Evolutionary conservation across 108 stramenopile genomes (phyloP).

Genomic region (Chaetoceros tenuissimus): DNA sequence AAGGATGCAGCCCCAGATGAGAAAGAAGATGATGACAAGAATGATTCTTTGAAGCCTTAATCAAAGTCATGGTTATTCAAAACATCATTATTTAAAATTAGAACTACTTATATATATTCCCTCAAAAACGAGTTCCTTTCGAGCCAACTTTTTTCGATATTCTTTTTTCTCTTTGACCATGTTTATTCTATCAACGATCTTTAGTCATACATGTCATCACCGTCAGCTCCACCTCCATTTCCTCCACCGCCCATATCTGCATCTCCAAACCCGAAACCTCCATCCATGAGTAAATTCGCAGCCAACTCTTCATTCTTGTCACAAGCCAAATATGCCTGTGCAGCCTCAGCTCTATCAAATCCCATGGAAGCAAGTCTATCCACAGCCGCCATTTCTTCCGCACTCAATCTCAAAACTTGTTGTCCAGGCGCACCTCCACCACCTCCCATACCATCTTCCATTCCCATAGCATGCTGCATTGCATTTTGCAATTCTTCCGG

Average conservation of each 20-base stretch:
- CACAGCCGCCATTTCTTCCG: slow-evolving; percentile 95
- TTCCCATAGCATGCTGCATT: slow-evolving; percentile 74
- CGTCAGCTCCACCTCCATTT: slow-evolving; percentile 21
- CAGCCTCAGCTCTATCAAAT: slow-evolving; percentile 87
- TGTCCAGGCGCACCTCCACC: slow-evolving; percentile 48
- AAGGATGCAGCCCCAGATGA: slow-evolving; percentile 22
- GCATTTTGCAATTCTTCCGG: slow-evolving; percentile 89
- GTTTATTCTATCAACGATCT: too few species aligned
- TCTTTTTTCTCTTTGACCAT: too few species aligned
- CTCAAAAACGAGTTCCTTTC: too few species aligned
- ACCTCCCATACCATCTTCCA: slow-evolving; percentile 28
- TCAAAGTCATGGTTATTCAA: too few species aligned
- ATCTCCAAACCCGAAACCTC: slow-evolving; percentile 34
- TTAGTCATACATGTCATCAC: slow-evolving; percentile 80
- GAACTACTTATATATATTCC: too few species aligned
- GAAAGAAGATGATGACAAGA: too few species aligned
- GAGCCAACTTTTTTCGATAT: too few species aligned
- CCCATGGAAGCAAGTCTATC: slow-evolving; percentile 92
- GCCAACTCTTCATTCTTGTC: slow-evolving; percentile 99
- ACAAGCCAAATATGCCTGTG: slow-evolving; percentile 97
- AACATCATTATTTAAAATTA: too few species aligned
- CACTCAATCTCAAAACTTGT: slow-evolving; percentile 75
- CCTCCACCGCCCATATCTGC: slow-evolving; percentile 33
- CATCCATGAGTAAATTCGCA: slow-evolving; percentile 94
- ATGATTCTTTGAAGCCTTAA: too few species aligned